Conservation (phyloP, 164 flowering plant genomes). For the Paratinospora sagittata region DNA sequence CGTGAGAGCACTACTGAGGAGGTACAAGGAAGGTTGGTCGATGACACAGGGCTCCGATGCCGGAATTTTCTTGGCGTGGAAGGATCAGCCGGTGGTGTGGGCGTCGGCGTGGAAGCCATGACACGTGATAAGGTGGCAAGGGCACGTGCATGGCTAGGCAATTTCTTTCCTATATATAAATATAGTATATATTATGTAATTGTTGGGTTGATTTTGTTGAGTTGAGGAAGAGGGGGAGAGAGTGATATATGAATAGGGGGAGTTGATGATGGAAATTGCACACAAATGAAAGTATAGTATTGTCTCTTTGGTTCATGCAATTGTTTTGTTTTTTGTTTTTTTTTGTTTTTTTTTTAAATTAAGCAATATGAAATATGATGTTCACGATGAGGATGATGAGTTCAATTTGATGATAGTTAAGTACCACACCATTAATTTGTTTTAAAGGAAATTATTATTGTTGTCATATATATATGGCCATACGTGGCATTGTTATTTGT, state of each 20-base stretch:
- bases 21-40: constrained; percentile 92
- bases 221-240: background rate
- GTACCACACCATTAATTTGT: too few species aligned
- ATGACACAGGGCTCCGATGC: constrained; percentile 45
- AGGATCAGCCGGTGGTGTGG: constrained; percentile 89
- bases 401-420: too few species aligned
- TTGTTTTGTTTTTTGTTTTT: background rate
- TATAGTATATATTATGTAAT: background rate
- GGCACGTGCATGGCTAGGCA: constrained; percentile 22
- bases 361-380: background rate
- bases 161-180: background rate
- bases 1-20: constrained; percentile 68
- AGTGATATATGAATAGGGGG: too few species aligned
- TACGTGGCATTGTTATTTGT: background rate
- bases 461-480: background rate
- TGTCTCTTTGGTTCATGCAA: background rate
- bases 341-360: too few species aligned
- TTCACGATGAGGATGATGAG: background rate
- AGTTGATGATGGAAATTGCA: background rate
- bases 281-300: constrained; percentile 1
- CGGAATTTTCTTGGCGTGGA: constrained; percentile 86
- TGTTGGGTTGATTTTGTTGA: background rate
- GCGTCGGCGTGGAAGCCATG: constrained; percentile 81
- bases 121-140: constrained; percentile 1
- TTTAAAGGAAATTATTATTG: too few species aligned